A percentile compares a stretch with the other conserved stretches of the same genome.
Evolutionary conservation across 2,329 filamentous ascomycete genomes (phyloP).

Genomic region (Aspergillus sp.): DNA sequence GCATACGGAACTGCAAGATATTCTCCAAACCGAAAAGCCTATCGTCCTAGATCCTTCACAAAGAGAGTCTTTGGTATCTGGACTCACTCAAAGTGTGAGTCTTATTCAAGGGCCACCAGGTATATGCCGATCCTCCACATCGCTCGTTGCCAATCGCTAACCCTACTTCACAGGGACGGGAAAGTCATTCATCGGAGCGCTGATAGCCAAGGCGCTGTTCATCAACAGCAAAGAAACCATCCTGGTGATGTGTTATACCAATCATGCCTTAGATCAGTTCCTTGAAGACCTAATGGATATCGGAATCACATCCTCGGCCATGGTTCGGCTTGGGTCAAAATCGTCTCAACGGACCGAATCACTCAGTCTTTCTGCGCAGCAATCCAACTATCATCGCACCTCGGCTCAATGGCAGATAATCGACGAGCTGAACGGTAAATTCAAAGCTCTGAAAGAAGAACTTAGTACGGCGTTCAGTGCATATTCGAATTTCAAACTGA

Average conservation of each 20-base stretch:
- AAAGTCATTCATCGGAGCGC: constrained; percentile 71
- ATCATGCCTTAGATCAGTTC: constrained; percentile 67
- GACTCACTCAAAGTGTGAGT: constrained; percentile 55
- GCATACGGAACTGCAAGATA: constrained; percentile 20
- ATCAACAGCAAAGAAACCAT: constrained; percentile 52
- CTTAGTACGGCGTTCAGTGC: constrained; percentile 13
- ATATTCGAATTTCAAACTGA: constrained; percentile 16
- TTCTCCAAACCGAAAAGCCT: constrained; percentile 29
- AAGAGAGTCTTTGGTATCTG: constrained; percentile 54
- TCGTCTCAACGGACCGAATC: constrained; percentile 49
- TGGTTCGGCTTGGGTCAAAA: constrained; percentile 66
- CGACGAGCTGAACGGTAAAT: constrained; percentile 39
- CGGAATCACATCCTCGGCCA: constrained; percentile 51
- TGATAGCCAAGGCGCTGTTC: constrained; percentile 59
- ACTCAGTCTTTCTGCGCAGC: constrained; percentile 50
- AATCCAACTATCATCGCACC: constrained; percentile 31
- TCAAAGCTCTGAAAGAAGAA: constrained; percentile 30
- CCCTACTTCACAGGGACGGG: constrained; percentile 59
- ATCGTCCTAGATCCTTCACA: constrained; percentile 57
- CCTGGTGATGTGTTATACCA: constrained; percentile 67
- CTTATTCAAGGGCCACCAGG: constrained; percentile 73
- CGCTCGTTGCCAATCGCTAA: neutral
- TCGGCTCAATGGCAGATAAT: constrained; percentile 44
- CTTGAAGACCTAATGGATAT: constrained; percentile 63
- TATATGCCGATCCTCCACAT: constrained; percentile 30